These are phyloP conservation scores for Sanghuangporus baumii DNA, from an alignment of 1,284 basidiomycete genomes.

Conservation along the genomic window DNA sequence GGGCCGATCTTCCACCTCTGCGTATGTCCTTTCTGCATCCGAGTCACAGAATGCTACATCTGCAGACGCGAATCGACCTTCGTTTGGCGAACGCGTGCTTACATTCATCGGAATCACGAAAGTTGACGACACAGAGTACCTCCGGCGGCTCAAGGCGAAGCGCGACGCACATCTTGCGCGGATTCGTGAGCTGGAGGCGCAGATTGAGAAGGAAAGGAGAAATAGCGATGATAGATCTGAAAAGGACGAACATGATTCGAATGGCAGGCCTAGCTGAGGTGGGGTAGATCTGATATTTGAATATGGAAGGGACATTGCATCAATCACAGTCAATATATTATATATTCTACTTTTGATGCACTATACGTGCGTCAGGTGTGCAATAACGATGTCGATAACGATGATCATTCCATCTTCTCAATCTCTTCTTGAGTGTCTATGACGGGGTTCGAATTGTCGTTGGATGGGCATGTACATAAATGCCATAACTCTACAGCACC, in stretches of 20 bases:
- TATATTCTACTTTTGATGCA: no score
- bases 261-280: no score
- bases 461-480: background rate
- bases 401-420: background rate
- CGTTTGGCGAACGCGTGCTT: conserved; percentile 33
- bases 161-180: conserved; percentile 45
- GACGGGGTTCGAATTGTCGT: background rate
- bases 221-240: background rate
- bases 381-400: background rate
- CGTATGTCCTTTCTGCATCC: background rate
- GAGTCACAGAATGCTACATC: conserved; percentile 7
- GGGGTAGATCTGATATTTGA: background rate
- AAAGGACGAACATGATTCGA: background rate
- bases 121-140: conserved; percentile 60
- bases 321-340: no score
- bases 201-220: conserved; percentile 32
- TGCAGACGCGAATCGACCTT: conserved; percentile 7
- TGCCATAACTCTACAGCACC: conserved; percentile 59
- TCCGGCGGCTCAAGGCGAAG: conserved; percentile 45
- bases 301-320: background rate
- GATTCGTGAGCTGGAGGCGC: conserved; percentile 51
- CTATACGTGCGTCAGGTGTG: no score
- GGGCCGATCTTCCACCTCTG: background rate
- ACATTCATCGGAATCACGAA: conserved; percentile 42
- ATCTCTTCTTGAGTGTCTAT: background rate